Evolutionary conservation across 768 basidiomycete species (phyloP), one percentile per base, ranked within the genome.

Genomic region (Phlebiopsis gigantea): DNA sequence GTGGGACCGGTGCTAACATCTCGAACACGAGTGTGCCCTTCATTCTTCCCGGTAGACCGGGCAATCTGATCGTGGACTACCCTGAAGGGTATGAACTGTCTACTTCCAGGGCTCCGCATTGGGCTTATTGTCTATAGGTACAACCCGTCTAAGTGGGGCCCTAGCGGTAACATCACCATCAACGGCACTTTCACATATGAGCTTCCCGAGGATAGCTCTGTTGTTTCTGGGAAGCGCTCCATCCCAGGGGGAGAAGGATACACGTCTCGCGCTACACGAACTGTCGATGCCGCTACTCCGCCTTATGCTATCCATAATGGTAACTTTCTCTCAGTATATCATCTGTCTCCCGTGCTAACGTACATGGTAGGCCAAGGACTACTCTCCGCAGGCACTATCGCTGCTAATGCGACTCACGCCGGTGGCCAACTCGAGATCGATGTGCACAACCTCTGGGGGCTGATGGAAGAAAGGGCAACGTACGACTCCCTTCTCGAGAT

Each of bases 271-370:
- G 47, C n/a, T 5, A 63, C 68, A 69, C 7, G 72, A 15, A 17
- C 28, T 48, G 15, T 79, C 6, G 70, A 85, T 62, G 63, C 86
- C 29, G 84, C 81, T 64, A 60, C 57, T 0, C 87, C 86, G 9
- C 81, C 84, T 12, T 89, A 89, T 58, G 74, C 82, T 1, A 85
- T 90, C 52, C 84, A 88, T 68, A 87, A 90, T 58, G 85, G 85
- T 82, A 26, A n/a, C 45, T 46, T 12, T 50, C 47, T 47, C 17
- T 19, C 21, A 21, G 19, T 44, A 49, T 17, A 46, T 47, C 51
- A 19, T 22, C n/a, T 44, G n/a, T 43, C n/a, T 51, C 15, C 25
- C 26, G 4, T 19, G 15, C 19, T 45, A 10, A 25, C 44, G 19
- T 4, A 15, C 50, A 83, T 39, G 17, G n/a, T 9, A 39, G 85